A percentile compares a stretch with the other conserved stretches of the same genome.
phyloP scores from a whole-genome alignment of 305 asterid genomes.

The Lippia alba region DNA sequence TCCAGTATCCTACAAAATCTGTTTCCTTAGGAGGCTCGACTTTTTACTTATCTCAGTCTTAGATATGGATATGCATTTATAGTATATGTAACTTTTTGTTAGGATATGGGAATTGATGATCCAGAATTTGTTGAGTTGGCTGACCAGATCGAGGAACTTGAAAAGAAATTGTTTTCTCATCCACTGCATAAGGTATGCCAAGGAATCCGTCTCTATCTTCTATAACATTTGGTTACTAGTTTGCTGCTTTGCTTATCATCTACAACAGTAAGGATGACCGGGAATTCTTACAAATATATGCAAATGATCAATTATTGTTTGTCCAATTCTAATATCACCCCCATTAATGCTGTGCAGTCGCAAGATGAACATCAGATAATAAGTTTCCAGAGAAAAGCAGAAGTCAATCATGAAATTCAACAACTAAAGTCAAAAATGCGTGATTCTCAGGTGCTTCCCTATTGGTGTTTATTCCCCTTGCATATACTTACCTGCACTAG shows the following conservation, averaged over 20 bases:
- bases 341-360: conserved; percentile 54
- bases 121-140: conserved; percentile 81
- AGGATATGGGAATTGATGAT: conserved; percentile 94
- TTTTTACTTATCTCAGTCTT: conserved; percentile 8
- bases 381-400: conserved; percentile 93
- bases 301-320: conserved; percentile 21
- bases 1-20: conserved; percentile 17
- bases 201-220: conserved; percentile 17
- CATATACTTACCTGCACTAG: conserved; percentile 27
- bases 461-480: conserved; percentile 18
- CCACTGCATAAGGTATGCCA: conserved; percentile 78
- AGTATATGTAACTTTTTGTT: conserved; percentile 35
- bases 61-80: conserved; percentile 19
- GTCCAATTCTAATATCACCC: conserved; percentile 32
- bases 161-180: conserved; percentile 74
- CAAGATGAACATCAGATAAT: conserved; percentile 82
- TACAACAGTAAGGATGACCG: conserved; percentile 8
- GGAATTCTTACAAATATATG: conserved; percentile 14
- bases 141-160: conserved; percentile 80
- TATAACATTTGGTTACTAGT: conserved; percentile 16
- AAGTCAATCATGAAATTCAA: conserved; percentile 96
- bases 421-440: conserved; percentile 93
- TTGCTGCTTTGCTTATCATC: conserved; percentile 22
- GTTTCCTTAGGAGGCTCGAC: neutral
- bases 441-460: conserved; percentile 78